Conservation (phyloP, 176 grass and related monocot genomes). For the Carex cristatella region DNA sequence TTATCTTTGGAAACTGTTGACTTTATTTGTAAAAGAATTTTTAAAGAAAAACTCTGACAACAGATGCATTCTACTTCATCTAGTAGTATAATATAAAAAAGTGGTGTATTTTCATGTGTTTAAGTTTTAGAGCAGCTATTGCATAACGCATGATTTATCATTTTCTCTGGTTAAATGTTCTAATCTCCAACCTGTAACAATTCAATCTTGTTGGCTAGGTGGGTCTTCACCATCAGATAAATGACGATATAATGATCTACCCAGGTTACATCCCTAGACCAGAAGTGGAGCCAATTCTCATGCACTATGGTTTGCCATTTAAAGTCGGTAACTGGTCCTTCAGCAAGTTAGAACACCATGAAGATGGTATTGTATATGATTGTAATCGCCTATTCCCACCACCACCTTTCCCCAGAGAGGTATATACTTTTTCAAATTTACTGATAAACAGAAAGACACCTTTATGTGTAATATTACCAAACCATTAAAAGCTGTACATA, state of each 20-base stretch:
- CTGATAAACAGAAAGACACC: not conserved
- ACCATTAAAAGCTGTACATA: not conserved
- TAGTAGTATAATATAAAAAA: not conserved
- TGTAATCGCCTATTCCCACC: constrained; percentile 83
- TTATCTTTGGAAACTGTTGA: not conserved
- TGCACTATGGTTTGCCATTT: constrained; percentile 95
- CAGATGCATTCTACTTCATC: not conserved
- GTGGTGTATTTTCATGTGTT: not conserved
- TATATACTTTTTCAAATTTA: constrained; percentile 20
- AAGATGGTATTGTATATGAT: constrained; percentile 86
- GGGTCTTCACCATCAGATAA: constrained; percentile 90
- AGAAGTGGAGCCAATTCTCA: constrained; percentile 65
- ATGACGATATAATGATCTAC: constrained; percentile 97
- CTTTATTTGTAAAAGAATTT: not conserved
- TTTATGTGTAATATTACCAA: not conserved
- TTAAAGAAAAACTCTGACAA: not conserved
- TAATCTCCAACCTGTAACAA: constrained; percentile 17
- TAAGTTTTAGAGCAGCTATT: not conserved
- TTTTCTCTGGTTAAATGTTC: not conserved
- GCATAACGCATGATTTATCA: not conserved
- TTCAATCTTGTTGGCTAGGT: constrained; percentile 45
- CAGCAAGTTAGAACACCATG: constrained; percentile 83
- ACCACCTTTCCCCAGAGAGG: constrained; percentile 86
- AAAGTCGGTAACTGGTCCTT: constrained; percentile 97
- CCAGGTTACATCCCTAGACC: constrained; percentile 89